These are phyloP conservation scores for Theobroma cacao DNA, from an alignment of 345 rosid genomes.

Conservation along the genomic window DNA sequence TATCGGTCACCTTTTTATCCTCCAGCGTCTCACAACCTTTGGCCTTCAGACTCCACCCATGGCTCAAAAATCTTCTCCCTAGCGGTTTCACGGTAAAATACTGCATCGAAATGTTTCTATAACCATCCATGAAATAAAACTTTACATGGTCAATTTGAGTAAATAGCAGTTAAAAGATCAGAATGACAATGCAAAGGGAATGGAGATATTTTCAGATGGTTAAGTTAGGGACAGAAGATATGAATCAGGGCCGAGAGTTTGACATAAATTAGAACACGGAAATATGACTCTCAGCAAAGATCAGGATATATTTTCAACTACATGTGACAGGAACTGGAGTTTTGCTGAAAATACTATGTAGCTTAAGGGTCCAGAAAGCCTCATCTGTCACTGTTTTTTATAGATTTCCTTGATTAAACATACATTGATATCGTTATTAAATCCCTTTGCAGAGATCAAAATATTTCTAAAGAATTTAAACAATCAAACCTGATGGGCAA, in stretches of 20 bases:
- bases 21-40: conserved; percentile 44
- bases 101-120: conserved; percentile 51
- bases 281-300: neutral
- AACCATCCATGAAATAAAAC: conserved; percentile 10
- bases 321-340: too few relatives aligned
- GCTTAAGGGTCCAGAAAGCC: neutral
- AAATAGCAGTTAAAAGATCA: neutral
- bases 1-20: conserved; percentile 32
- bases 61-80: conserved; percentile 49
- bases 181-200: neutral
- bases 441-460: neutral
- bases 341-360: neutral
- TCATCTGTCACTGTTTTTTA: neutral
- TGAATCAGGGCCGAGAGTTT: neutral
- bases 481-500: conserved; percentile 53
- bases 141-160: neutral
- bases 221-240: neutral
- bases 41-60: conserved; percentile 43
- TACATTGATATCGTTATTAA: neutral
- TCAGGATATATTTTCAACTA: neutral
- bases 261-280: neutral
- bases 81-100: conserved; percentile 43
- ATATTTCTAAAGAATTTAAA: neutral
- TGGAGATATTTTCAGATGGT: neutral
- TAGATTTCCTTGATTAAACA: neutral